Conservation (phyloP, 1,284 basidiomycete genomes). For the Heliocybe sulcata region DNA sequence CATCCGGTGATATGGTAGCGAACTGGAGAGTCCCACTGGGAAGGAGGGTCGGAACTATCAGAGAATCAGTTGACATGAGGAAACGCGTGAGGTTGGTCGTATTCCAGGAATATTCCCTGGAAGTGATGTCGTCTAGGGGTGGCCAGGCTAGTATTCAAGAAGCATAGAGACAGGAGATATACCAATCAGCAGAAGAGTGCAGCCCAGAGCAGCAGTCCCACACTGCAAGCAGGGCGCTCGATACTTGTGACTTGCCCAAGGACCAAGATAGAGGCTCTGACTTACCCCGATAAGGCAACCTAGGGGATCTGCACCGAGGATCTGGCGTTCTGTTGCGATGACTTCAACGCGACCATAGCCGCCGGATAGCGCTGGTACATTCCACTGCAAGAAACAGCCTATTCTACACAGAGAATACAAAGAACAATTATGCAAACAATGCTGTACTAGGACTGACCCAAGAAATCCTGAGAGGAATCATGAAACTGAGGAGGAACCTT, state of each 20-base stretch:
- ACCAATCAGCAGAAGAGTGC: neutral
- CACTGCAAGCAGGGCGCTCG: neutral
- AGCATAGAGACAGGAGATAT: neutral
- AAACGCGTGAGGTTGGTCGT: neutral
- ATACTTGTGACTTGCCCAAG: neutral
- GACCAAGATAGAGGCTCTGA: neutral
- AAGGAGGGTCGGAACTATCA: conserved; percentile 55
- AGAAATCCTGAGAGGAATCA: conserved; percentile 5
- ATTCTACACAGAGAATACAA: neutral
- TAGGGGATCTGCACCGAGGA: neutral
- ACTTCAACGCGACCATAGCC: too few species aligned
- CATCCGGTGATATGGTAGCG: conserved; percentile 44
- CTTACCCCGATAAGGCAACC: neutral
- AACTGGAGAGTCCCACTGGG: conserved; percentile 56
- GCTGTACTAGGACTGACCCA: neutral
- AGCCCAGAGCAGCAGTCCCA: neutral
- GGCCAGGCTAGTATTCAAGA: neutral
- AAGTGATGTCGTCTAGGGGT: neutral
- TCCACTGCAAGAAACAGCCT: too few species aligned
- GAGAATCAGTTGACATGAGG: conserved; percentile 26
- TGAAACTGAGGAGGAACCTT: conserved; percentile 31
- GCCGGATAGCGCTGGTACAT: too few species aligned
- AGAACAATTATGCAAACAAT: neutral
- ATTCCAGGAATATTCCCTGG: neutral
- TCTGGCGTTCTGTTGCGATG: neutral